phyloP scores from a whole-genome alignment of 805 yeast species.

The Candida dajiaensis region DNA sequence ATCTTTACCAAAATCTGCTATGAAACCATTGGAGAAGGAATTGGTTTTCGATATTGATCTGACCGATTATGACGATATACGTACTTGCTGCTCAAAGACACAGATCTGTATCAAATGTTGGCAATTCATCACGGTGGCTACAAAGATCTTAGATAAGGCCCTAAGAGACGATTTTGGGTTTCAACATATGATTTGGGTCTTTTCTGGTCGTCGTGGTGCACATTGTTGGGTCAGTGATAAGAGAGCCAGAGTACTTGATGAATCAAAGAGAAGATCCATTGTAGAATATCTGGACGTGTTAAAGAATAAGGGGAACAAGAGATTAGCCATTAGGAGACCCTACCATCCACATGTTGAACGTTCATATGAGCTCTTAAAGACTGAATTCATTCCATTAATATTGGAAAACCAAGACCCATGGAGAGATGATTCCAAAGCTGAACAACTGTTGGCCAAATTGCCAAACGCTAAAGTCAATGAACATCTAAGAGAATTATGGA shows the following conservation, averaged over 20 bases:
- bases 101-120: conserved; percentile 86
- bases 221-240: conserved; percentile 97
- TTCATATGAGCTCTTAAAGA: conserved; percentile 60
- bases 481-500: conserved; percentile 58
- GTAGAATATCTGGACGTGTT: conserved; percentile 81
- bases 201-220: conserved; percentile 97
- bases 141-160: conserved; percentile 64
- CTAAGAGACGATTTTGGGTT: conserved; percentile 87
- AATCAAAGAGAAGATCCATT: conserved; percentile 66
- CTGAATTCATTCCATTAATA: conserved; percentile 58
- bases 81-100: conserved; percentile 90
- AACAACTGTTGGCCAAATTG: conserved; percentile 52
- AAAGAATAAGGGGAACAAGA: conserved; percentile 43
- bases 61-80: conserved; percentile 89
- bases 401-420: conserved; percentile 87
- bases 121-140: conserved; percentile 85
- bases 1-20: conserved; percentile 63
- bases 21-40: conserved; percentile 82
- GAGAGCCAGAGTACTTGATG: conserved; percentile 71
- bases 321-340: conserved; percentile 63
- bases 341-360: conserved; percentile 84
- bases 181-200: conserved; percentile 84
- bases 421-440: conserved; percentile 48
- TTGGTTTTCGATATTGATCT: conserved; percentile 95
- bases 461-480: conserved; percentile 51